phyloP scores from a whole-genome alignment of 2,329 filamentous ascomycete species.

The Capronia americana region DNA sequence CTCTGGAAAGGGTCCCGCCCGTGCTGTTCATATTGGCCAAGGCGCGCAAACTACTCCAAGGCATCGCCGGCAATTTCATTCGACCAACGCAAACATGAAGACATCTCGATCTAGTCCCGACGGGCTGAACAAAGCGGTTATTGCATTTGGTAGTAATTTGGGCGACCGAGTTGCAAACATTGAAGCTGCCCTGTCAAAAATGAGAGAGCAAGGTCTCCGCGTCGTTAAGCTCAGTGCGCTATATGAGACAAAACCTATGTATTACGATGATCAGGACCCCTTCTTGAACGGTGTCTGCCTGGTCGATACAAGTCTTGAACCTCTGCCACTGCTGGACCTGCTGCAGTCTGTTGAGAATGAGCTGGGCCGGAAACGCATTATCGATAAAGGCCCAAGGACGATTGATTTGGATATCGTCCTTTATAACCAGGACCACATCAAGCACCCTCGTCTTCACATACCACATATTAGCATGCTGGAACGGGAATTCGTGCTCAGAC shows the following conservation, averaged over 20 bases:
- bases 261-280: slow-evolving; percentile 82
- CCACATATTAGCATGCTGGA: slow-evolving; percentile 87
- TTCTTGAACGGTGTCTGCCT: slow-evolving; percentile 85
- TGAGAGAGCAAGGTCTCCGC: slow-evolving; percentile 74
- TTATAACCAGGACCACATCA: slow-evolving; percentile 71
- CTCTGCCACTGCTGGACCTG: slow-evolving; percentile 76
- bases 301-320: slow-evolving; percentile 80
- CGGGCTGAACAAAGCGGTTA: slow-evolving; percentile 63
- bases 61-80: background rate
- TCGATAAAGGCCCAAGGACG: slow-evolving; percentile 92
- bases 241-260: slow-evolving; percentile 97
- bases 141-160: slow-evolving; percentile 91
- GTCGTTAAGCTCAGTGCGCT: slow-evolving; percentile 83
- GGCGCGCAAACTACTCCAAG: background rate
- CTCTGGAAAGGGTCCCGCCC: background rate
- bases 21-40: background rate
- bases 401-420: slow-evolving; percentile 94
- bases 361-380: slow-evolving; percentile 79
- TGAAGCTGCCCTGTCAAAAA: slow-evolving; percentile 78
- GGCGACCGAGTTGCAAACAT: slow-evolving; percentile 84
- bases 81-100: slow-evolving; percentile 18
- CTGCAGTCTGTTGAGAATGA: slow-evolving; percentile 83
- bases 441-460: slow-evolving; percentile 76
- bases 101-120: background rate
- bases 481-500: slow-evolving; percentile 89